Evolutionary conservation across 805 yeast genomes (phyloP).

Genomic region (Candida berthetii): DNA sequence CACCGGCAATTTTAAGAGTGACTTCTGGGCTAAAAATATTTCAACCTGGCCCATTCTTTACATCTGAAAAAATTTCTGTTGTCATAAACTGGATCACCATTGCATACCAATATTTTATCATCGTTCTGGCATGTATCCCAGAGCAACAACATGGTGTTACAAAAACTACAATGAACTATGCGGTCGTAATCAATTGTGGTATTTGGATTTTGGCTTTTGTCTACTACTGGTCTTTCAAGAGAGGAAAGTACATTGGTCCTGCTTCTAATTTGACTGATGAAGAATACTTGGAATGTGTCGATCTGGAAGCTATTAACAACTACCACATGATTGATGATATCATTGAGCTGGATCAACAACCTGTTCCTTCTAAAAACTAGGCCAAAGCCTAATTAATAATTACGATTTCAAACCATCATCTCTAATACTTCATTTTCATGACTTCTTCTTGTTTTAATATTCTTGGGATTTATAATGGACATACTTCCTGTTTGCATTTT

Average conservation of each 20-base stretch:
- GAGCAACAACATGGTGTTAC: slow-evolving; percentile 19
- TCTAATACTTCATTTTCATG: too few species aligned
- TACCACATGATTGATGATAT: background rate
- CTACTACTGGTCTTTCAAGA: slow-evolving; percentile 45
- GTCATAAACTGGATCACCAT: slow-evolving; percentile 39
- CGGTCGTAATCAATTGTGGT: slow-evolving; percentile 54
- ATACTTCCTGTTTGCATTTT: too few species aligned
- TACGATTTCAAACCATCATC: too few species aligned
- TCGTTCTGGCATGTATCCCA: slow-evolving; percentile 59
- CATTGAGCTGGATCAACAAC: background rate
- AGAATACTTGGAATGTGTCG: slow-evolving; percentile 4
- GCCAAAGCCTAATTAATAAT: too few species aligned
- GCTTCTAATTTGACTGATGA: slow-evolving; percentile 16
- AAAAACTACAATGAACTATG: slow-evolving; percentile 54
- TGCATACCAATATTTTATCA: slow-evolving; percentile 42
- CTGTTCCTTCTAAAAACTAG: too few species aligned
- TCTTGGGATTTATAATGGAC: too few species aligned
- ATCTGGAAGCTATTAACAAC: background rate
- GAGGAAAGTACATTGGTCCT: slow-evolving; percentile 52
- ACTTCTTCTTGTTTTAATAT: too few species aligned
- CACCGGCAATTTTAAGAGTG: slow-evolving; percentile 25
- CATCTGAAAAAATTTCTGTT: slow-evolving; percentile 43
- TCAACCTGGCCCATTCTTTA: slow-evolving; percentile 57
- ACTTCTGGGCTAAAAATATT: slow-evolving; percentile 44
- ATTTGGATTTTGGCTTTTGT: slow-evolving; percentile 45